A percentile compares a stretch with the other conserved stretches of the same genome.
These are phyloP conservation scores for Decorospora gaudefroyi DNA, from an alignment of 2,329 filamentous ascomycete species.

Conservation along the genomic window DNA sequence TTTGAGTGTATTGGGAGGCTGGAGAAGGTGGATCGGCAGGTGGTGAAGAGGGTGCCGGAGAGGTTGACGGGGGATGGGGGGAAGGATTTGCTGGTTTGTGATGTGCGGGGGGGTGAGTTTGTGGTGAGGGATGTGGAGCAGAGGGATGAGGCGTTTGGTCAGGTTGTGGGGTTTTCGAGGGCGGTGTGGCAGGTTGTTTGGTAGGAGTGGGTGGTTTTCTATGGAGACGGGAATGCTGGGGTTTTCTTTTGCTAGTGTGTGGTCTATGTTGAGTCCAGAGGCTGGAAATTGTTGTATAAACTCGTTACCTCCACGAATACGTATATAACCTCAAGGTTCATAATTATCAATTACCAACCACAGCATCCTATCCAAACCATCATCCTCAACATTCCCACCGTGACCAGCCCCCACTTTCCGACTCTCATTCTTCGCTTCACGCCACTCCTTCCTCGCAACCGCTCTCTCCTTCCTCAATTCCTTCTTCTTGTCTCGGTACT, in stretches of 20 bases:
- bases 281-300: too few species aligned
- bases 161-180: constrained; percentile 39
- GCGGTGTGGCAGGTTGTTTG: constrained; percentile 39
- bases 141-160: constrained; percentile 39
- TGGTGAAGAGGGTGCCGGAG: constrained; percentile 22
- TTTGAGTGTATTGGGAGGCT: constrained; percentile 26
- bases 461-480: constrained; percentile 22
- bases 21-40: constrained; percentile 34
- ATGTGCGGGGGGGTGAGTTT: constrained; percentile 14
- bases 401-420: constrained; percentile 9
- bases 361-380: constrained; percentile 21
- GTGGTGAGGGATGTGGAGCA: constrained; percentile 27
- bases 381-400: neutral
- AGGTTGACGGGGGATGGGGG: constrained; percentile 24
- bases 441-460: constrained; percentile 25
- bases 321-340: constrained; percentile 16
- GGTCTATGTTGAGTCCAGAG: too few species aligned
- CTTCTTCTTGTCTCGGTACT: constrained; percentile 30
- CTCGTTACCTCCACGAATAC: too few species aligned
- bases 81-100: constrained; percentile 28
- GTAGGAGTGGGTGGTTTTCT: too few species aligned
- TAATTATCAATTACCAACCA: constrained; percentile 43
- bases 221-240: too few species aligned
- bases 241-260: too few species aligned
- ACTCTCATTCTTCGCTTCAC: constrained; percentile 15